Evolutionary conservation across 2,329 filamentous ascomycete species (phyloP).

Genomic region (Fusarium chaquense): DNA sequence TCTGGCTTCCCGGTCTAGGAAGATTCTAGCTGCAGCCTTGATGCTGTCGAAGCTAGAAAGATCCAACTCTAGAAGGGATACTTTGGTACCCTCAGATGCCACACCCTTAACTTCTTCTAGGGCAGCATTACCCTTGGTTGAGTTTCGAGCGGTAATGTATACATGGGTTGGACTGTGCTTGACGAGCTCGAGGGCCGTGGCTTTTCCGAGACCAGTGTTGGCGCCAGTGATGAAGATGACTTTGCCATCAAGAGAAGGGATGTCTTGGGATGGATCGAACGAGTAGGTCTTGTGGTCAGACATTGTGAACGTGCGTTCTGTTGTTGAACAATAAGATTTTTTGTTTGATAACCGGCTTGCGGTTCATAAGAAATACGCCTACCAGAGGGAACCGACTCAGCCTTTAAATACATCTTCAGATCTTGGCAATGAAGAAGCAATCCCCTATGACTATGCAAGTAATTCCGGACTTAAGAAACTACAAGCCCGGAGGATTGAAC

Average conservation of each 20-base stretch:
- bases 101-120: neutral
- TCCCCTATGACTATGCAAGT: accelerated
- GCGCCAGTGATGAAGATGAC: neutral
- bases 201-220: conserved; percentile 11
- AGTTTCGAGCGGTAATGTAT: neutral
- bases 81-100: accelerated
- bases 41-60: conserved; percentile 5
- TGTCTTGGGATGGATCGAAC: neutral
- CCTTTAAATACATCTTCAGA: neutral
- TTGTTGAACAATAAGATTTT: accelerated
- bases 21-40: neutral
- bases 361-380: neutral
- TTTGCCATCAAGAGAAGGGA: neutral
- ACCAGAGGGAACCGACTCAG: accelerated
- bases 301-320: neutral
- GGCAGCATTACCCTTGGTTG: accelerated
- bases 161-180: conserved; percentile 8
- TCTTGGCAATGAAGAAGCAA: too few relatives aligned
- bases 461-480: neutral
- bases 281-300: accelerated
- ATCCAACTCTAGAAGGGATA: neutral
- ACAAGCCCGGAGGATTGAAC: neutral
- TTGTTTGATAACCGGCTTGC: neutral
- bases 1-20: accelerated
- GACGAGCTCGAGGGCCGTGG: neutral